These are phyloP conservation scores for Discostella stelligeroides DNA, from an alignment of 108 stramenopile genomes.

Conservation along the genomic window DNA sequence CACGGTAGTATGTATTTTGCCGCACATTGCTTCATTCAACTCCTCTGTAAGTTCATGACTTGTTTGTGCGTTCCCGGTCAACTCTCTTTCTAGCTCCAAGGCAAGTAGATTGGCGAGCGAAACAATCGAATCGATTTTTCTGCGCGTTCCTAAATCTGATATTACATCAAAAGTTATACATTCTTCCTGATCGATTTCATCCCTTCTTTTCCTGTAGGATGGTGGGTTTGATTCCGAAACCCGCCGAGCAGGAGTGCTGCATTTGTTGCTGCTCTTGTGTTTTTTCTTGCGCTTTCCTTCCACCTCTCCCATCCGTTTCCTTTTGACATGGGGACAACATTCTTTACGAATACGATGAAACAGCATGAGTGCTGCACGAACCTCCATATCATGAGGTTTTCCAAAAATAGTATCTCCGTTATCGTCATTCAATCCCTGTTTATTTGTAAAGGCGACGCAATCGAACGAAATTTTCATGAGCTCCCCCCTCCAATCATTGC, in stretches of 20 bases:
- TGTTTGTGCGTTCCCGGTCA: not conserved
- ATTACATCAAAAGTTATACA: slow-evolving; percentile 33
- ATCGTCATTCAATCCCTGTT: not conserved
- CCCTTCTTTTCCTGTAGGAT: slow-evolving; percentile 8
- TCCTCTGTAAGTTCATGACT: too few species aligned
- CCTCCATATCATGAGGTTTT: slow-evolving; percentile 74
- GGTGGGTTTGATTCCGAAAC: not conserved
- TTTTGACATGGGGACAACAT: not conserved
- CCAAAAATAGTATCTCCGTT: slow-evolving; percentile 12
- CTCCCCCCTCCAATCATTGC: not conserved
- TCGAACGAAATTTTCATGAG: not conserved
- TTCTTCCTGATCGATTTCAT: not conserved
- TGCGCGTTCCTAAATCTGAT: slow-evolving; percentile 66
- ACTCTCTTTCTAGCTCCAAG: slow-evolving; percentile 41
- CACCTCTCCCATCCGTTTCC: not conserved
- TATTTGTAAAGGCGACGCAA: not conserved
- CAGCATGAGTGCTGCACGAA: slow-evolving; percentile 60
- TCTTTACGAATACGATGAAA: slow-evolving; percentile 43
- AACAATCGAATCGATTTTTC: slow-evolving; percentile 46
- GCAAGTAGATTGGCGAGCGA: slow-evolving; percentile 56
- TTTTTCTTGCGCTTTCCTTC: not conserved
- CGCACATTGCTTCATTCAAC: not conserved
- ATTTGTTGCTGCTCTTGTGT: not conserved
- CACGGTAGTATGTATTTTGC: not conserved
- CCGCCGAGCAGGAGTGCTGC: not conserved